Conservation (phyloP, 805 yeast species). For the Metschnikowia baotianmanensis region DNA sequence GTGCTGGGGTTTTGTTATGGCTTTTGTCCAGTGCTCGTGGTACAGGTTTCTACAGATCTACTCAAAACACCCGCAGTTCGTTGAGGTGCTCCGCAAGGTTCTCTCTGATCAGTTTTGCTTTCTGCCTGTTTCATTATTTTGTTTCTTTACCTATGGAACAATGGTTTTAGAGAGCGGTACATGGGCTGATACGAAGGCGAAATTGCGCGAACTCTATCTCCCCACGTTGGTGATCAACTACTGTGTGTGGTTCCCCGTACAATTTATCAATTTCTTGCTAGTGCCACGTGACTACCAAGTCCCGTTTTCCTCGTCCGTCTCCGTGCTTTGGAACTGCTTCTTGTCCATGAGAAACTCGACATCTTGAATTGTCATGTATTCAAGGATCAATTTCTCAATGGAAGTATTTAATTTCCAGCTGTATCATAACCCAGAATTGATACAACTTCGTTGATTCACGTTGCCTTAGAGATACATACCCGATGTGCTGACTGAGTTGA, state of each 20-base stretch:
- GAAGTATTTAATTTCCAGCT: too few species aligned
- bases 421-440: not conserved
- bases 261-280: conserved; percentile 67
- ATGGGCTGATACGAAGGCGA: conserved; percentile 57
- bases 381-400: too few species aligned
- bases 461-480: conserved; percentile 25
- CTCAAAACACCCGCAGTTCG: conserved; percentile 76
- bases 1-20: conserved; percentile 82
- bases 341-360: conserved; percentile 68
- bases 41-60: conserved; percentile 80
- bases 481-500: conserved; percentile 25
- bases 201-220: conserved; percentile 63
- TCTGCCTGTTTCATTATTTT: conserved; percentile 80
- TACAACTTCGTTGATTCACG: not conserved
- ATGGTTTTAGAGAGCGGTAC: conserved; percentile 76
- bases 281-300: conserved; percentile 78
- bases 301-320: conserved; percentile 82
- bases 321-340: conserved; percentile 94
- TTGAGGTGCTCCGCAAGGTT: conserved; percentile 82
- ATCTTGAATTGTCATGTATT: not conserved
- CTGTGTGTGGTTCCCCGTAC: conserved; percentile 81
- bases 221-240: conserved; percentile 66
- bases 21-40: conserved; percentile 88
- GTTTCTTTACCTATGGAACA: conserved; percentile 82
- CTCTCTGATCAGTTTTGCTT: conserved; percentile 86